Percentiles rank a stretch among this genome's conserved stretches.
phyloP scores from a whole-genome alignment of 1,284 basidiomycete genomes.

The Xerocomus amazonicus region DNA sequence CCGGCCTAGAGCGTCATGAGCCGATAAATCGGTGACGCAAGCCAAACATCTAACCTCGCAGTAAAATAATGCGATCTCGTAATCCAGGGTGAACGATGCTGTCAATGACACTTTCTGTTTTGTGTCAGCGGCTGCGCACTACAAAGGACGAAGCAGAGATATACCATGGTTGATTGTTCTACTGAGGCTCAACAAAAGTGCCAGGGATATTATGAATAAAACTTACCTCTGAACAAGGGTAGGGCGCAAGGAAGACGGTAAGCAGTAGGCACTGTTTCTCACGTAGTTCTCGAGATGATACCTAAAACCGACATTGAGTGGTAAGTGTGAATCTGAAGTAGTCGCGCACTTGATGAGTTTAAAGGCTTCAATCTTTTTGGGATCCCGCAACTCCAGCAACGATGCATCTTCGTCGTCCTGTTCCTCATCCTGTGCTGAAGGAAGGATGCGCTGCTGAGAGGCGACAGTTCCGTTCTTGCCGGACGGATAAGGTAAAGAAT shows the following conservation, averaged over 20 bases:
- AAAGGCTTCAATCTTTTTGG: constrained; percentile 71
- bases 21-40: constrained; percentile 18
- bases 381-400: constrained; percentile 40
- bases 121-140: constrained; percentile 4
- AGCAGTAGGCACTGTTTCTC: constrained; percentile 74
- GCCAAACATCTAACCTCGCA: constrained; percentile 55
- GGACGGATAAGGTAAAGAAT: constrained; percentile 40
- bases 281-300: constrained; percentile 88
- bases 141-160: constrained; percentile 8
- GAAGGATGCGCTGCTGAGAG: constrained; percentile 28
- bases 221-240: constrained; percentile 76
- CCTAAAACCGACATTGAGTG: constrained; percentile 33
- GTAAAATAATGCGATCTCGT: constrained; percentile 83
- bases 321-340: not conserved
- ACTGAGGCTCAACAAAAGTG: constrained; percentile 10
- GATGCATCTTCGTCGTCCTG: constrained; percentile 24
- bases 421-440: constrained; percentile 23
- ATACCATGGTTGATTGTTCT: constrained; percentile 81
- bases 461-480: constrained; percentile 22
- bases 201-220: not conserved
- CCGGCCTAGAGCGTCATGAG: constrained; percentile 54
- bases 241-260: constrained; percentile 84
- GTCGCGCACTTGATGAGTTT: constrained; percentile 71
- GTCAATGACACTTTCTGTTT: constrained; percentile 81
- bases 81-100: constrained; percentile 83